Percentiles rank a stretch among this genome's conserved stretches.
Evolutionary conservation across 2,329 filamentous ascomycete genomes (phyloP).

Genomic region (Talaromyces pinophilus): DNA sequence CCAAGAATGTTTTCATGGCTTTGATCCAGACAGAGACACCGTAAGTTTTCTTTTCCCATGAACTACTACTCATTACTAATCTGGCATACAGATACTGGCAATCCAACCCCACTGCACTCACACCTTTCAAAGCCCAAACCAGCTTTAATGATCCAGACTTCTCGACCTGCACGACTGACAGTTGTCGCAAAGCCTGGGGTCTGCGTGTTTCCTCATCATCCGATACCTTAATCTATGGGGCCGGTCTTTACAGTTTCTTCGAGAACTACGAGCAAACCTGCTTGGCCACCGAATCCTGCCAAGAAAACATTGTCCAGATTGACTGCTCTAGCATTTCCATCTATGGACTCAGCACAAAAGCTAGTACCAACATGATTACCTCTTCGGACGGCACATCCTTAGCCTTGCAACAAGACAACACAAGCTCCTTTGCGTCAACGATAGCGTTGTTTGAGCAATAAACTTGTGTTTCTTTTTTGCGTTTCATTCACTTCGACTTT

Average conservation of each 20-base stretch:
- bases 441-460: slow-evolving; percentile 47
- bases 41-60: slow-evolving; percentile 46
- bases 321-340: slow-evolving; percentile 65
- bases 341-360: slow-evolving; percentile 73
- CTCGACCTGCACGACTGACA: slow-evolving; percentile 55
- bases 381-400: slow-evolving; percentile 37
- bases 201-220: slow-evolving; percentile 68
- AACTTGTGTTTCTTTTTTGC: background rate
- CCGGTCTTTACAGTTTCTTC: slow-evolving; percentile 79
- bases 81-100: slow-evolving; percentile 63
- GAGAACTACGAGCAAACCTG: slow-evolving; percentile 77
- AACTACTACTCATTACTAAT: slow-evolving; percentile 5
- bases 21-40: slow-evolving; percentile 88
- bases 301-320: slow-evolving; percentile 74
- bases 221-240: slow-evolving; percentile 69
- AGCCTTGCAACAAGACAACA: slow-evolving; percentile 44
- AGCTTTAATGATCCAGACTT: slow-evolving; percentile 64
- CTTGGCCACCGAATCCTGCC: slow-evolving; percentile 67
- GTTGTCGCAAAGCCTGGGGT: slow-evolving; percentile 75
- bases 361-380: slow-evolving; percentile 70
- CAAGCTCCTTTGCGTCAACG: slow-evolving; percentile 47
- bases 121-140: slow-evolving; percentile 43
- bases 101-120: slow-evolving; percentile 72
- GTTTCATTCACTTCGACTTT: background rate
- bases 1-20: slow-evolving; percentile 77